These are phyloP conservation scores for Penicillium sp. DNA, from an alignment of 2,329 filamentous ascomycete species.

Conservation along the genomic window DNA sequence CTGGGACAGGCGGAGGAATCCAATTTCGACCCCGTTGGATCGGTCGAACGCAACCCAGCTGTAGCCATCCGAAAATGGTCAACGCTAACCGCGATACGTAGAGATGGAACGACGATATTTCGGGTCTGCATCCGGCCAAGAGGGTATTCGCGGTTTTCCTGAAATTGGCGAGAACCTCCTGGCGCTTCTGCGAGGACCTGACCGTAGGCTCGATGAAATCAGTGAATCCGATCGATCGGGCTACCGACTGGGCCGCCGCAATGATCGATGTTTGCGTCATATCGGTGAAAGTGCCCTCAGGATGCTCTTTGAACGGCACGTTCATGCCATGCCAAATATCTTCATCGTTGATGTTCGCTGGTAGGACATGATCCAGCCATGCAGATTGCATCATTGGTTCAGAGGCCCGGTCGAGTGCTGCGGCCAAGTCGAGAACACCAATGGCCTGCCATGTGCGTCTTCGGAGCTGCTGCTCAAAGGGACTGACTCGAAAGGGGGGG, in stretches of 20 bases:
- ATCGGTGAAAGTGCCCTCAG: conserved; percentile 29
- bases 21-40: conserved; percentile 27
- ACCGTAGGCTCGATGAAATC: conserved; percentile 25
- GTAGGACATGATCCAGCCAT: conserved; percentile 30
- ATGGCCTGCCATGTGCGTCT: conserved; percentile 34
- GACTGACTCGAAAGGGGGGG: conserved; percentile 30
- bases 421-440: conserved; percentile 32
- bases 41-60: conserved; percentile 32
- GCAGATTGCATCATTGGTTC: conserved; percentile 37
- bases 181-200: conserved; percentile 26
- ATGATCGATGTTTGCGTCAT: conserved; percentile 29
- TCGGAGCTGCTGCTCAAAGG: conserved; percentile 35
- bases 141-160: conserved; percentile 20
- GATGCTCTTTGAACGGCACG: conserved; percentile 15
- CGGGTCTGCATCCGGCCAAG: conserved; percentile 22
- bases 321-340: conserved; percentile 30
- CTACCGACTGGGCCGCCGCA: conserved; percentile 24
- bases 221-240: conserved; percentile 28
- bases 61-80: conserved; percentile 28
- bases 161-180: conserved; percentile 30
- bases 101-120: conserved; percentile 28
- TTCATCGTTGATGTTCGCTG: conserved; percentile 32
- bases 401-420: conserved; percentile 33
- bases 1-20: conserved; percentile 26
- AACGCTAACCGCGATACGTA: conserved; percentile 25